A percentile compares a stretch with the other conserved stretches of the same genome.
phyloP scores from a whole-genome alignment of 164 flowering plant genomes.

The Malania oleifera region DNA sequence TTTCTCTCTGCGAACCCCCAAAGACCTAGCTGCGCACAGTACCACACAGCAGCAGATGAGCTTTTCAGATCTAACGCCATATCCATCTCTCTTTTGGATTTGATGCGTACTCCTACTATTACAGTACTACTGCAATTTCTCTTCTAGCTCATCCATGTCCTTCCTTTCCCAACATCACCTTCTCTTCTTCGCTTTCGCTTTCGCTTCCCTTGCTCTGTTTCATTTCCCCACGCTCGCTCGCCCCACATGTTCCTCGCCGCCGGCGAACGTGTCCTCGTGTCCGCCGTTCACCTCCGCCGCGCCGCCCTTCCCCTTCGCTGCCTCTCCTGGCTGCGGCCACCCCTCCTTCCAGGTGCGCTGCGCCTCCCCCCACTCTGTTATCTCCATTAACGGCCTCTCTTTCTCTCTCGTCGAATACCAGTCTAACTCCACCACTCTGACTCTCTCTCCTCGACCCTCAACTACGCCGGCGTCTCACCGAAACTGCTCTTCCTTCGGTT shows the following conservation, averaged over 20 bases:
- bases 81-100: neutral
- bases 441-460: conserved; percentile 31
- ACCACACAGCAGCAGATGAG: too few species aligned
- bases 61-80: neutral
- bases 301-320: conserved; percentile 50
- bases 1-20: neutral
- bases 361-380: conserved; percentile 34
- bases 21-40: neutral
- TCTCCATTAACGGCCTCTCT: conserved; percentile 51
- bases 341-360: conserved; percentile 66
- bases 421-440: conserved; percentile 39
- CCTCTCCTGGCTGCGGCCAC: conserved; percentile 63
- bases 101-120: neutral
- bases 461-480: neutral
- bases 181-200: neutral
- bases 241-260: conserved; percentile 2
- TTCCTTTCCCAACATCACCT: neutral
- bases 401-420: conserved; percentile 42
- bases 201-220: neutral
- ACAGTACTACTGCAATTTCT: too few species aligned
- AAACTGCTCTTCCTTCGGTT: conserved; percentile 18
- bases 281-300: conserved; percentile 46
- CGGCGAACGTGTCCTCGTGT: conserved; percentile 22
- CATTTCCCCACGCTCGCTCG: neutral
- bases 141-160: too few species aligned